phyloP scores from a whole-genome alignment of 2,329 filamentous ascomycete species.

The Paramyrothecium roridum region DNA sequence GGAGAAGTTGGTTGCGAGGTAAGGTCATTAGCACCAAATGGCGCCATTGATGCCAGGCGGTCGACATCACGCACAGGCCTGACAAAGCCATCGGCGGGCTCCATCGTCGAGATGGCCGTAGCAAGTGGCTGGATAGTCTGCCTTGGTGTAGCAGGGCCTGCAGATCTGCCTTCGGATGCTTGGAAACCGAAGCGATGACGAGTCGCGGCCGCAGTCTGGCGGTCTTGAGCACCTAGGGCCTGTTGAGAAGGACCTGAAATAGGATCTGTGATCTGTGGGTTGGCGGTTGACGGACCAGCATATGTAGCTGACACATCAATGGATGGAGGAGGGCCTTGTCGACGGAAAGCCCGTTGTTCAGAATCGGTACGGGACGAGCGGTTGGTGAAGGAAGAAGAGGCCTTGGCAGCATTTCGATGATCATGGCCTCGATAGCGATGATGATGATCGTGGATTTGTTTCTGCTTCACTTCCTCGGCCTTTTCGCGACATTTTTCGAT shows the following conservation, averaged over 20 bases:
- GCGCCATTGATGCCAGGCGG: slow-evolving; percentile 77
- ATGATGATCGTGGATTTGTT: slow-evolving; percentile 54
- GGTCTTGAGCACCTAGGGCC: slow-evolving; percentile 11
- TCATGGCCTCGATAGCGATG: slow-evolving; percentile 46
- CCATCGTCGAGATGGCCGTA: slow-evolving; percentile 64
- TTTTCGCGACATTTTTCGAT: slow-evolving; percentile 88
- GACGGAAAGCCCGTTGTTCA: slow-evolving; percentile 62
- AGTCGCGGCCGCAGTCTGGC: slow-evolving; percentile 14
- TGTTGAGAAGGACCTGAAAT: slow-evolving; percentile 10
- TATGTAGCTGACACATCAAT: slow-evolving; percentile 46
- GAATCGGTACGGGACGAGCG: slow-evolving; percentile 50
- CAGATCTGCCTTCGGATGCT: slow-evolving; percentile 46
- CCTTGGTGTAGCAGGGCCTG: slow-evolving; percentile 42
- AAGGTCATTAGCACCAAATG: slow-evolving; percentile 64
- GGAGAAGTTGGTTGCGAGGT: slow-evolving; percentile 90
- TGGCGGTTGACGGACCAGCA: slow-evolving; percentile 32
- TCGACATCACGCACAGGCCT: slow-evolving; percentile 80
- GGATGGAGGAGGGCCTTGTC: slow-evolving; percentile 79
- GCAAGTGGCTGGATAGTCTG: slow-evolving; percentile 60
- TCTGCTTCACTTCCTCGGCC: slow-evolving; percentile 77
- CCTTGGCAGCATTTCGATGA: slow-evolving; percentile 44
- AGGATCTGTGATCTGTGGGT: slow-evolving; percentile 20
- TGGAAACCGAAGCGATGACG: slow-evolving; percentile 51
- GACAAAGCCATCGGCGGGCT: slow-evolving; percentile 70
- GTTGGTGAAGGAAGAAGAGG: slow-evolving; percentile 49